Conservation (phyloP, 108 stramenopile species). For the Mayamaea pseudoterrestris region DNA sequence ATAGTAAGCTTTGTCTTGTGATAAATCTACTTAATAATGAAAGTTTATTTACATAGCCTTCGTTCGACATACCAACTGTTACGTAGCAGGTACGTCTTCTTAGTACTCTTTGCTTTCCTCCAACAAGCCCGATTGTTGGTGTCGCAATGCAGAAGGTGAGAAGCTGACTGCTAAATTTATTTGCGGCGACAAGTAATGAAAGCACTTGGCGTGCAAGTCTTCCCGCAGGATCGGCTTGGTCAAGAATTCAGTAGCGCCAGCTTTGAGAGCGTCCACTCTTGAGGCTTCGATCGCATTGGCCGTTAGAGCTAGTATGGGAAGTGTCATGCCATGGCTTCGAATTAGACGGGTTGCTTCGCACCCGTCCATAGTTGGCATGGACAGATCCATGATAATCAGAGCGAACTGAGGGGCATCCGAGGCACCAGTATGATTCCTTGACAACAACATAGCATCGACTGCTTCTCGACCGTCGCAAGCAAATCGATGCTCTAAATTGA, state of each 20-base stretch:
- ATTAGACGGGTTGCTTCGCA: constrained; percentile 36
- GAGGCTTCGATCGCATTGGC: constrained; percentile 16
- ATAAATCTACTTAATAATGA: too few species aligned
- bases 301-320: constrained; percentile 23
- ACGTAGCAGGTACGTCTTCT: too few species aligned
- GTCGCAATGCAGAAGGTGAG: too few species aligned
- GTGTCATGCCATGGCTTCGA: constrained; percentile 2
- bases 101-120: too few species aligned
- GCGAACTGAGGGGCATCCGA: background rate
- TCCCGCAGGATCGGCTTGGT: constrained; percentile 27
- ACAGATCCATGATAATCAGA: constrained; percentile 49
- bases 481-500: constrained; percentile 6
- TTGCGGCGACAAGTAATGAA: background rate
- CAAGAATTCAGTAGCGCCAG: constrained; percentile 16
- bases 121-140: too few species aligned
- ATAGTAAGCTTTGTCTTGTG: too few species aligned
- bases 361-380: constrained; percentile 71
- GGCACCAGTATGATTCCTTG: constrained; percentile 1
- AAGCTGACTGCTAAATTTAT: too few species aligned
- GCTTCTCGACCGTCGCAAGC: constrained; percentile 28
- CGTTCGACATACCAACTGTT: too few species aligned
- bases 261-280: constrained; percentile 3
- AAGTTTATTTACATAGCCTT: too few species aligned
- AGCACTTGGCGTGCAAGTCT: constrained; percentile 13
- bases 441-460: constrained; percentile 23